These are phyloP conservation scores for Penicillium sp. DNA, from an alignment of 2,329 filamentous ascomycete genomes.

Conservation along the genomic window DNA sequence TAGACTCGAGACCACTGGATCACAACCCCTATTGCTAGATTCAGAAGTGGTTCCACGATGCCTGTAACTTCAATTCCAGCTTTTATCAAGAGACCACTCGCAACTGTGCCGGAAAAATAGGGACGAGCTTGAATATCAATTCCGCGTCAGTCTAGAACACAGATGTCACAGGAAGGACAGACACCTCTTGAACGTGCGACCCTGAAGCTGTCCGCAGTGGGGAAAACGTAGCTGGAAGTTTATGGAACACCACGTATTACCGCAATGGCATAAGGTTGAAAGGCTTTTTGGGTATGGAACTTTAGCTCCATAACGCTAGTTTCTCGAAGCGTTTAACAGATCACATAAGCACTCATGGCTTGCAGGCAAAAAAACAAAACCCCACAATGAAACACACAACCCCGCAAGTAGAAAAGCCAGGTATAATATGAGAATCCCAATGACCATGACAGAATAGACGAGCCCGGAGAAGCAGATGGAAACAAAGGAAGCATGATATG, in stretches of 20 bases:
- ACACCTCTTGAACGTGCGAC: too few relatives aligned
- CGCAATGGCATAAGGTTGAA: not conserved
- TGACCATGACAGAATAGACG: slow-evolving; percentile 7
- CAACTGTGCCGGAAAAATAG: too few relatives aligned
- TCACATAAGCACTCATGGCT: slow-evolving; percentile 10
- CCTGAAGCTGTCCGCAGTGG: too few relatives aligned
- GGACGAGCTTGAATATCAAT: too few relatives aligned
- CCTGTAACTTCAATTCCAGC: not conserved
- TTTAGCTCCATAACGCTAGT: slow-evolving; percentile 19
- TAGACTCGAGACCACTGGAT: not conserved
- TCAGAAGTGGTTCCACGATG: not conserved
- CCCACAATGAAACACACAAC: slow-evolving; percentile 17
- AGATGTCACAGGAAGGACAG: too few relatives aligned
- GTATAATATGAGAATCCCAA: slow-evolving; percentile 18
- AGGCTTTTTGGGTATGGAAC: slow-evolving; percentile 16
- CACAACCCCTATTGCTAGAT: not conserved
- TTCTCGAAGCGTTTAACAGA: slow-evolving; percentile 10
- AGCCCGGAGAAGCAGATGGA: slow-evolving; percentile 17
- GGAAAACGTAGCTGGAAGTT: too few relatives aligned
- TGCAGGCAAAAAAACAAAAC: slow-evolving; percentile 10
- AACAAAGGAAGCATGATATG: slow-evolving; percentile 13
- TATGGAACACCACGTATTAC: not conserved
- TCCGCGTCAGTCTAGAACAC: too few relatives aligned
- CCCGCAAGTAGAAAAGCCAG: slow-evolving; percentile 14
- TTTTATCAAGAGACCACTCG: too few relatives aligned